These are phyloP conservation scores for Elsinoe australis DNA, from an alignment of 2,329 filamentous ascomycete species.

Conservation along the genomic window DNA sequence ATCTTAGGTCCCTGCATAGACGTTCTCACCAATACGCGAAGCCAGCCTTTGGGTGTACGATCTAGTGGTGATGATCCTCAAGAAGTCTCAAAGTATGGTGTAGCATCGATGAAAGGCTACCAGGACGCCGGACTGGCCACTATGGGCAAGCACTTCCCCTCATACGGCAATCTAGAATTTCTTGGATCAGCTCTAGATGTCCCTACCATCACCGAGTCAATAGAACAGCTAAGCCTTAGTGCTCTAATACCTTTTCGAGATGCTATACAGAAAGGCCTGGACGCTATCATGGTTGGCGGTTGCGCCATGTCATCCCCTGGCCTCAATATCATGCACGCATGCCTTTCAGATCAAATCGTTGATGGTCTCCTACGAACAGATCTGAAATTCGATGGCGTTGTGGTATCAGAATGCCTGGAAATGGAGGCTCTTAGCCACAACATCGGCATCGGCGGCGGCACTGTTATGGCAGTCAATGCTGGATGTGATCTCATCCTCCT, in stretches of 20 bases:
- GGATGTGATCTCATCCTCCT: conserved; percentile 88
- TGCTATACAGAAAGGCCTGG: conserved; percentile 76
- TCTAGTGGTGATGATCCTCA: conserved; percentile 90
- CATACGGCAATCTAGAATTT: conserved; percentile 91
- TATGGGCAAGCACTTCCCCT: conserved; percentile 93
- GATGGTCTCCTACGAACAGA: conserved; percentile 83
- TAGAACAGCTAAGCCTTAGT: conserved; percentile 87
- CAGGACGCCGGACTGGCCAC: conserved; percentile 83
- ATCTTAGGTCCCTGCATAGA: conserved; percentile 91
- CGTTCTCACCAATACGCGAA: conserved; percentile 84
- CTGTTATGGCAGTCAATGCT: conserved; percentile 94
- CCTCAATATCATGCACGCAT: conserved; percentile 93
- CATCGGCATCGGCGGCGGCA: conserved; percentile 92
- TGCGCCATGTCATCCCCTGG: conserved; percentile 86
- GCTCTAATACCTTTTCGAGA: conserved; percentile 87
- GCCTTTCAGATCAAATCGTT: conserved; percentile 85
- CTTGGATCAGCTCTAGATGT: conserved; percentile 85
- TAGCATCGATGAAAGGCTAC: conserved; percentile 85
- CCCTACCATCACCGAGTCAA: conserved; percentile 87
- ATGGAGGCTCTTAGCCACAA: conserved; percentile 96
- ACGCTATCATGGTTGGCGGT: conserved; percentile 92
- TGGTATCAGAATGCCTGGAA: conserved; percentile 89
- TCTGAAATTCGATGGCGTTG: conserved; percentile 81
- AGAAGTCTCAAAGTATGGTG: conserved; percentile 86
- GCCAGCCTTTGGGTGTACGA: conserved; percentile 82